Evolutionary conservation across 257 asterid genomes (phyloP), one percentile per base, ranked within the genome.

Genomic region (Plantago major): DNA sequence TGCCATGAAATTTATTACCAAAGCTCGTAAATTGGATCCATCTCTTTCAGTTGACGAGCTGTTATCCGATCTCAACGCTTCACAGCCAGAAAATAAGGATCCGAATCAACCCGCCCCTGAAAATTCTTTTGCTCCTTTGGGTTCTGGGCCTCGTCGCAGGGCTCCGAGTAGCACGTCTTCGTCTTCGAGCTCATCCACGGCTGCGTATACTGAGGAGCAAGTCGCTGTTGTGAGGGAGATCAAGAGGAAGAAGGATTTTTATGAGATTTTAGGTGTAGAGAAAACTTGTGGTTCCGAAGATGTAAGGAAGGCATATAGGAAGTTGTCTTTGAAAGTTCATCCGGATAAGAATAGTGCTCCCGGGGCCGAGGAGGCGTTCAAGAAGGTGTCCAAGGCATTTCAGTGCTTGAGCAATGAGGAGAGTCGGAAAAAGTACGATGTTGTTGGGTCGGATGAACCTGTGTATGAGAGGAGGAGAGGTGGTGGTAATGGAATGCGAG

Each of bases 321-420:
- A 86, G 73, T 46, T 92, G 44, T 92, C 99, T 0, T 62, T 92
- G 78, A 92, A 89, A 73, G 99, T 92, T 62, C 99, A 92, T 75
- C 99, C 99, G 11, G 99, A 89, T 74, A 92, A 92, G 76, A 92
- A 92, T 74, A 79, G 73, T 37, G 96, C 99, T 0, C 99, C 99
- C 0, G 99, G 96, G 11, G 84, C 99, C 1, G 99, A 92, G 73
- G 99, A 92, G 69, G 95, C 95, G n/a, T 92, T 92, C 68, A 92
- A 92, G 88, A 78, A 69, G 79, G 97, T 92, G 0, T 92, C 99
- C 2, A 92, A 82, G 79, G 96, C 97, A 15, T 91, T 91, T 69
- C 91, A 91, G 72, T 91, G 98, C 73, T 76, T 88, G 81, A 88
- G 95, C 53, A 71, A 86, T 52, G 96, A 80, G 59, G 97, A 89